Evolutionary conservation across 176 grass and related monocot species (phyloP).

Genomic region (Juncus effusus): DNA sequence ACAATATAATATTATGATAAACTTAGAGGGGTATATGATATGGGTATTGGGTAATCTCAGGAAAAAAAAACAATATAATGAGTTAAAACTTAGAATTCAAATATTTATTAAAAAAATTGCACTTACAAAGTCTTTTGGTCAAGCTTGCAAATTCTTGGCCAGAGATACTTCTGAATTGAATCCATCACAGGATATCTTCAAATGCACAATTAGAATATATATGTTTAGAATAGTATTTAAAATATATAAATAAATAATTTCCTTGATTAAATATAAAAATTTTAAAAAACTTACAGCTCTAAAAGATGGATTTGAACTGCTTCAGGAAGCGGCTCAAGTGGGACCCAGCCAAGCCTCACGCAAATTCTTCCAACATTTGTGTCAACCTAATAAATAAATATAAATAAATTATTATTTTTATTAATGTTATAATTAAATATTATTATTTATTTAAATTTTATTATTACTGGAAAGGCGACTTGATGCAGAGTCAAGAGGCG

Average conservation of each 20-base stretch:
- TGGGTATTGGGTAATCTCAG: not conserved
- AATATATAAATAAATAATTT: conserved; percentile 14
- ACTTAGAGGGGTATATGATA: conserved; percentile 4
- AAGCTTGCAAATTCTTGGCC: conserved; percentile 95
- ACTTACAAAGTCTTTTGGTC: conserved; percentile 94
- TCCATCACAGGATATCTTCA: conserved; percentile 81
- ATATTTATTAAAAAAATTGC: not conserved
- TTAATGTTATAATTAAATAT: conserved; percentile 6
- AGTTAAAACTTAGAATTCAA: no score
- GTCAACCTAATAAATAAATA: conserved; percentile 59
- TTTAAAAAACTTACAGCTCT: conserved; percentile 61
- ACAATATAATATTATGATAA: not conserved
- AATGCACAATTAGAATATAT: conserved; percentile 30
- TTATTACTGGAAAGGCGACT: conserved; percentile 88
- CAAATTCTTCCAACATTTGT: conserved; percentile 97
- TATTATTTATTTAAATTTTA: not conserved
- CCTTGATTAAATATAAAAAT: conserved; percentile 16
- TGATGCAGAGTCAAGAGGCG: conserved; percentile 90
- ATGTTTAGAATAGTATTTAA: conserved; percentile 13
- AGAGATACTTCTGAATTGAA: conserved; percentile 89
- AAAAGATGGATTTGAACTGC: conserved; percentile 91
- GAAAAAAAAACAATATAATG: not conserved
- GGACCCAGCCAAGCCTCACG: conserved; percentile 95
- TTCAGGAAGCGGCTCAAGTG: conserved; percentile 89
- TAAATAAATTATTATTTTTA: conserved; percentile 6